Conservation (phyloP, 1,284 basidiomycete species). For the Boletus sp. region DNA sequence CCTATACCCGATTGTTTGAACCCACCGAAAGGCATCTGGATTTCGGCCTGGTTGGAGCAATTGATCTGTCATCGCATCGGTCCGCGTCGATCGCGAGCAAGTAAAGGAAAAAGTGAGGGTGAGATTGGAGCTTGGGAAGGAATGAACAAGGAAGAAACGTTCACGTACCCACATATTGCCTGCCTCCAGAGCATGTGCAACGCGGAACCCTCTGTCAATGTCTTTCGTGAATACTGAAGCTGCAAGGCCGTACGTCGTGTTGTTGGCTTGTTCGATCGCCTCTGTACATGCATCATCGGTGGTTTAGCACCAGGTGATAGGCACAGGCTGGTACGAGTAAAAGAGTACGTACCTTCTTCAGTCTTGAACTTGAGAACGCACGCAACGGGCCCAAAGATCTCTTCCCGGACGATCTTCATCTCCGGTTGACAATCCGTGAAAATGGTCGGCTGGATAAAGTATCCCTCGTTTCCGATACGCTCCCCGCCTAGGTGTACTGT, state of each 20-base stretch:
- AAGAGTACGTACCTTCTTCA: conserved; percentile 15
- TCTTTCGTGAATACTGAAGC: conserved; percentile 76
- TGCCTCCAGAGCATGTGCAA: conserved; percentile 71
- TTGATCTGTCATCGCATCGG: conserved; percentile 50
- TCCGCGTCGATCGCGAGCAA: background rate
- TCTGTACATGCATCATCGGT: conserved; percentile 33
- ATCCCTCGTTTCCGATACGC: conserved; percentile 56
- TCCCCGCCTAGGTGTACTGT: conserved; percentile 63
- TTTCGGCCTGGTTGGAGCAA: conserved; percentile 59
- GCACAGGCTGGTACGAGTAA: background rate
- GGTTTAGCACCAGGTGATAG: background rate
- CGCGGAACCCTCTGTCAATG: conserved; percentile 62
- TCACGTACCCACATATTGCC: conserved; percentile 63
- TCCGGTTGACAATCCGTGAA: conserved; percentile 61
- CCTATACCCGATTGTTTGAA: conserved; percentile 81
- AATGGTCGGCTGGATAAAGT: conserved; percentile 61
- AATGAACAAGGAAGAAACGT: no score
- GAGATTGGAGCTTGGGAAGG: background rate
- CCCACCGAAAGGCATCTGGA: conserved; percentile 73
- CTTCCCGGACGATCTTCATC: conserved; percentile 72
- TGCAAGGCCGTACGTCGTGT: conserved; percentile 74
- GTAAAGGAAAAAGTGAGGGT: background rate
- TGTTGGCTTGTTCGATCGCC: conserved; percentile 66
- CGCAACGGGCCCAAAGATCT: conserved; percentile 61
- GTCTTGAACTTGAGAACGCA: conserved; percentile 20